Evolutionary conservation across 495 filamentous ascomycete species (phyloP), one percentile per base, ranked within the genome.

Genomic region (Penicillium steckii): DNA sequence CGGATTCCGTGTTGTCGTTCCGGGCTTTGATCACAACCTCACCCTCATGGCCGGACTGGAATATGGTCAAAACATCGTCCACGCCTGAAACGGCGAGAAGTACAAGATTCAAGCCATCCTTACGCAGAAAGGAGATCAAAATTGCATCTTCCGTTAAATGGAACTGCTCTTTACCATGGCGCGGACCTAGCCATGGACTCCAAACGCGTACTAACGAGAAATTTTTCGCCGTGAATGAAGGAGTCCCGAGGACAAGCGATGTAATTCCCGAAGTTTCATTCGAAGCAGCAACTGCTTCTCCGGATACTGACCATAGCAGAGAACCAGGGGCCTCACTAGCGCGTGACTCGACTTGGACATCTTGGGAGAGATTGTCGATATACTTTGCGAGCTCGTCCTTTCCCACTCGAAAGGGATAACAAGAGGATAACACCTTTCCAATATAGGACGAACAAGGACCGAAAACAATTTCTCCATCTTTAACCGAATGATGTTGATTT

Each of bases 171-270:
- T 78, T 83, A 12, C 93, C 93, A 68, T 98, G 94, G 13, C 90
- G 76, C 18, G 94, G 94, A 0, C 86, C 89, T 12, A 97, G 74
- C 94, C 94, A 97, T 1, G 91, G 85, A 24, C 74, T 77, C 81
- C 86, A 91, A 2, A 87, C 70, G n/a, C 90, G 83, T 12, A 91
- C 85, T 6, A 94, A 69, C 4, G 89, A 81, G 61, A 95, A 91
- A 79, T 89, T 93, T 51, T 84, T 68, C 9, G 62, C 64, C 43
- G 70, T 64, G 21, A 67, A 72, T 47, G 79, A 85, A 17, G 89
- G 85, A 1, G 70, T 63, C 0, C 91, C 91, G 8, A 96, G 75
- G 8, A 73, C 74, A 24, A 85, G 62, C 37, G 78, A 66, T 12
- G 70, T 75, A 44, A 76, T 72, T 0, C 80, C 75, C 7, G 90